These are phyloP conservation scores for Talaromyces ruber DNA, from an alignment of 495 filamentous ascomycete genomes.

Conservation along the genomic window DNA sequence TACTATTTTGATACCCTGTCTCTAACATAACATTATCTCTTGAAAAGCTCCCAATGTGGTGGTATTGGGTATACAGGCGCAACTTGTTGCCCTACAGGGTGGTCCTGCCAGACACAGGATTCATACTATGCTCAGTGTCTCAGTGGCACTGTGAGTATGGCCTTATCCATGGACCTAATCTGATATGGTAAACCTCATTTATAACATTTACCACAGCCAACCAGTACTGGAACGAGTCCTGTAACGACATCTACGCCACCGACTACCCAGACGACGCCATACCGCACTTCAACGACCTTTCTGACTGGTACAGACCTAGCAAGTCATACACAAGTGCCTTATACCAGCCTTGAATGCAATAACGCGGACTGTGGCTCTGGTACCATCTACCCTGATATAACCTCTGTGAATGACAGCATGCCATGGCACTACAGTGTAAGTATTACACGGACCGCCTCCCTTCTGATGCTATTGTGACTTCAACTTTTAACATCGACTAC, in stretches of 20 bases:
- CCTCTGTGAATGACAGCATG: background rate
- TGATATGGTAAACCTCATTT: background rate
- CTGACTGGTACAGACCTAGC: background rate
- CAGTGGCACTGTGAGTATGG: background rate
- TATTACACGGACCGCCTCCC: background rate
- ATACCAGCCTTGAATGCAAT: background rate
- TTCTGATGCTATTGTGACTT: background rate
- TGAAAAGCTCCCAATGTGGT: background rate
- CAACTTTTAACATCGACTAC: background rate
- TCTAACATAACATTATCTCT: background rate
- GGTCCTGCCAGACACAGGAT: background rate
- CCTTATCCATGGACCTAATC: background rate
- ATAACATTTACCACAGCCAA: background rate
- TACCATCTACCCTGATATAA: background rate
- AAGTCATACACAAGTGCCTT: background rate
- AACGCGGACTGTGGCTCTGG: slow-evolving; percentile 1
- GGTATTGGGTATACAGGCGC: background rate
- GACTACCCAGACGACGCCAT: background rate
- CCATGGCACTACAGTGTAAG: slow-evolving; percentile 1
- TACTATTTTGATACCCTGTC: background rate
- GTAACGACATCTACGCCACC: background rate
- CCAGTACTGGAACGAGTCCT: background rate
- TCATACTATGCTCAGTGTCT: slow-evolving; percentile 1
- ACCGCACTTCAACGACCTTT: slow-evolving; percentile 1
- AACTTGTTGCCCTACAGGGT: background rate